Evolutionary conservation across 495 filamentous ascomycete species (phyloP).

Genomic region (Hypoxylon lienhwacheense): DNA sequence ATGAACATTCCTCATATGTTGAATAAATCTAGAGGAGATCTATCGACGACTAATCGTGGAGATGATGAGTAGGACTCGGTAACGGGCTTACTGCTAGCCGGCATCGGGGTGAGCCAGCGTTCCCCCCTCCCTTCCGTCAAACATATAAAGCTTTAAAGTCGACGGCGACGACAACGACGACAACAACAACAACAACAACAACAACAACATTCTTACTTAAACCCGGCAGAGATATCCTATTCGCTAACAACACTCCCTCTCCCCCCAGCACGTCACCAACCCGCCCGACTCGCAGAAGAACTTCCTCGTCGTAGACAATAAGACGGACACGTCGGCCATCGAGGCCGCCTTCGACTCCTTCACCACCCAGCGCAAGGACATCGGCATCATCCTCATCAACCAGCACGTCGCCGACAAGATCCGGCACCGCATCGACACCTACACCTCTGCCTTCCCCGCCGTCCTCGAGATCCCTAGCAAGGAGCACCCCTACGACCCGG

Average conservation of each 20-base stretch:
- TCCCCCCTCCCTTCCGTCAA: background rate
- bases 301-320: constrained; percentile 92
- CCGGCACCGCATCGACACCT: constrained; percentile 73
- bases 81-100: constrained; percentile 89
- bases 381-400: constrained; percentile 94
- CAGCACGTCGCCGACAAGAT: constrained; percentile 98
- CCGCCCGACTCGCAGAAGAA: constrained; percentile 89
- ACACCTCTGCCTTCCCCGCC: constrained; percentile 73
- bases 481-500: constrained; percentile 97
- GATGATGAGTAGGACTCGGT: constrained; percentile 72
- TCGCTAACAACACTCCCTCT: no score
- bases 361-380: constrained; percentile 87
- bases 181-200: no score
- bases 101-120: constrained; percentile 75
- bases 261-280: constrained; percentile 47
- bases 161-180: no score
- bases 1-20: no score
- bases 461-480: constrained; percentile 97
- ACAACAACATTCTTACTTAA: no score
- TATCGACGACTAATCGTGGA: constrained; percentile 32
- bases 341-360: constrained; percentile 90
- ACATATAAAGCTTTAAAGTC: background rate
- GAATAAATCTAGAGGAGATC: no score
- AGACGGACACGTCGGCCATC: constrained; percentile 85
- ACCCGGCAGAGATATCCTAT: no score